Percentiles rank a stretch among this genome's conserved stretches.
Evolutionary conservation across 805 yeast species (phyloP).

Genomic region (Candida railenensis): DNA sequence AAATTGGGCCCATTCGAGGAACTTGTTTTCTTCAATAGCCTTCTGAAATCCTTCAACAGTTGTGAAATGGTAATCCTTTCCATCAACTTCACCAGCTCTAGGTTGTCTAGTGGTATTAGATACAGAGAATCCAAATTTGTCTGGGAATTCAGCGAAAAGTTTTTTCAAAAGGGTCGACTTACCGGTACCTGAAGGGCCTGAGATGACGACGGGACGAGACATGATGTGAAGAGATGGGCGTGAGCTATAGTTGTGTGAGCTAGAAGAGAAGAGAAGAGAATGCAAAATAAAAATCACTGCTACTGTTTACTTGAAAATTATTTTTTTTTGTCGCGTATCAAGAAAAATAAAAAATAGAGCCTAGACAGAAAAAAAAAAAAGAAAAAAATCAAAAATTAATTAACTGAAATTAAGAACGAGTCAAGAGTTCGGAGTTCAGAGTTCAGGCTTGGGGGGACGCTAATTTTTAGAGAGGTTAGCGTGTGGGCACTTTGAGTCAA

Average conservation of each 20-base stretch:
- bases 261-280: background rate
- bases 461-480: no score
- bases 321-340: background rate
- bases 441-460: no score
- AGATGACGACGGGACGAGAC: conserved; percentile 84
- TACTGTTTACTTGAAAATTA: no score
- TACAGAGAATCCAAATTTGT: conserved; percentile 87
- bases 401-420: no score
- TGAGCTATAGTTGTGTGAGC: background rate
- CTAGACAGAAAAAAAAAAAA: no score
- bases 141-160: conserved; percentile 87
- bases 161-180: conserved; percentile 91
- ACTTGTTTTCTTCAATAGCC: conserved; percentile 70
- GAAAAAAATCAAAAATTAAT: background rate
- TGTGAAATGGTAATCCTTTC: conserved; percentile 85
- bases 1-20: conserved; percentile 97
- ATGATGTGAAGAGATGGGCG: conserved; percentile 6
- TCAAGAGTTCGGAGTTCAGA: no score
- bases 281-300: no score
- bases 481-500: no score
- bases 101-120: conserved; percentile 92
- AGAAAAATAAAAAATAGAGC: background rate
- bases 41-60: conserved; percentile 77
- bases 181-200: conserved; percentile 98
- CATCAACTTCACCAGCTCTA: conserved; percentile 87